Percentiles rank a stretch among this genome's conserved stretches.
Conservation (phyloP, 495 filamentous ascomycete species). For the Aspergillus sclerotioniger region DNA sequence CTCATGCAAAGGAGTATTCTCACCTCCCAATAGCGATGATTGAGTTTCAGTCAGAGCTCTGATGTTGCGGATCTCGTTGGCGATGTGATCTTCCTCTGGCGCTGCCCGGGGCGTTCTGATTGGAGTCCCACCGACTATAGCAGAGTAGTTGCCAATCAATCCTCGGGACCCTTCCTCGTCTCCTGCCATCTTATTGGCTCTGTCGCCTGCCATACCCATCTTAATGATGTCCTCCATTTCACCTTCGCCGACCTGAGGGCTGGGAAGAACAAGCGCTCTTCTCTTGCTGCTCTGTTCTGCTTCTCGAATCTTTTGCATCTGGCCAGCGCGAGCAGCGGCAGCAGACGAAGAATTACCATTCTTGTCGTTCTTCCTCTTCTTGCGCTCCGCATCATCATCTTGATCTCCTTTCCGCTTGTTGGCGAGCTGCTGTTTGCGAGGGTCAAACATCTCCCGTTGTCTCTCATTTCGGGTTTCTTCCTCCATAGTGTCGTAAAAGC, state of each 20-base stretch:
- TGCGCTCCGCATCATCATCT: slow-evolving; percentile 77
- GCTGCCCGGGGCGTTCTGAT: slow-evolving; percentile 89
- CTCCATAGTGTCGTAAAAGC: slow-evolving; percentile 90
- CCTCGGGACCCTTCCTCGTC: slow-evolving; percentile 85
- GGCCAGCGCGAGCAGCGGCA: slow-evolving; percentile 89
- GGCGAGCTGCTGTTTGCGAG: slow-evolving; percentile 90
- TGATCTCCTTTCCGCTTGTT: slow-evolving; percentile 92
- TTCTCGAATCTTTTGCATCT: slow-evolving; percentile 93
- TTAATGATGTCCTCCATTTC: slow-evolving; percentile 98
- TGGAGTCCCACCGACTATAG: slow-evolving; percentile 76
- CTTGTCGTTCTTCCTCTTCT: slow-evolving; percentile 85
- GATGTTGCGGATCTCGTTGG: slow-evolving; percentile 96
- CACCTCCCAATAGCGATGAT: slow-evolving; percentile 90
- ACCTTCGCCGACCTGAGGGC: slow-evolving; percentile 85
- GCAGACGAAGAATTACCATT: slow-evolving; percentile 70
- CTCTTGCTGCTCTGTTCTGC: slow-evolving; percentile 96
- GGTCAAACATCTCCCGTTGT: slow-evolving; percentile 85
- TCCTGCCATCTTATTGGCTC: slow-evolving; percentile 71
- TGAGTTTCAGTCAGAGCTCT: slow-evolving; percentile 89
- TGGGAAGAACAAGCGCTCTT: slow-evolving; percentile 71
- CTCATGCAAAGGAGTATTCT: slow-evolving; percentile 86
- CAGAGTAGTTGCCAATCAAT: slow-evolving; percentile 78
- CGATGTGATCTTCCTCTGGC: slow-evolving; percentile 89
- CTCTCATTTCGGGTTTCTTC: slow-evolving; percentile 80
- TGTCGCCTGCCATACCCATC: slow-evolving; percentile 93